A percentile compares a stretch with the other conserved stretches of the same genome.
Evolutionary conservation across 371 early-diverging fungal species (phyloP).

Genomic region (Nosema muscidifuracis): DNA sequence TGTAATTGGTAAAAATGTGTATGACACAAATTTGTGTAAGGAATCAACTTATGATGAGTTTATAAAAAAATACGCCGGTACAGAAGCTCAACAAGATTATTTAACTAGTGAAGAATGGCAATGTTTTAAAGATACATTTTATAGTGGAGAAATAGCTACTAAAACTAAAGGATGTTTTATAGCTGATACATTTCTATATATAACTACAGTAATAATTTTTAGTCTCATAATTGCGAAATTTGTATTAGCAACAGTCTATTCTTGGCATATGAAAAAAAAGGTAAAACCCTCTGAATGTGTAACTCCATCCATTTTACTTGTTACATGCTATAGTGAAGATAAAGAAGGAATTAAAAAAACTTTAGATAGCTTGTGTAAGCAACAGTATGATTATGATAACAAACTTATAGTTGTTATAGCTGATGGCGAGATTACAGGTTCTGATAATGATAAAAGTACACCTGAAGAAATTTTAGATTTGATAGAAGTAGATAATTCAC

Average conservation of each 20-base stretch:
- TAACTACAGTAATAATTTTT: slow-evolving; percentile 61
- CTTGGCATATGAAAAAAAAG: slow-evolving; percentile 65
- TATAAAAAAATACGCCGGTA: slow-evolving; percentile 39
- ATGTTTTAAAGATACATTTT: slow-evolving; percentile 60
- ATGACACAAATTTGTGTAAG: slow-evolving; percentile 42
- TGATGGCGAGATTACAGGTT: slow-evolving; percentile 69
- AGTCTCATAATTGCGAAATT: slow-evolving; percentile 65
- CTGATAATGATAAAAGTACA: slow-evolving; percentile 88
- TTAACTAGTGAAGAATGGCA: slow-evolving; percentile 44
- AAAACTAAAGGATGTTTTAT: slow-evolving; percentile 76
- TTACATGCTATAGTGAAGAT: slow-evolving; percentile 91
- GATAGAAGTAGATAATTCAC: slow-evolving; percentile 73
- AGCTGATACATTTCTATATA: slow-evolving; percentile 64
- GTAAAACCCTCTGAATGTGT: slow-evolving; percentile 63
- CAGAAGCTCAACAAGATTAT: slow-evolving; percentile 30
- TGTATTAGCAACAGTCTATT: slow-evolving; percentile 73
- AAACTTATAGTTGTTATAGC: slow-evolving; percentile 82
- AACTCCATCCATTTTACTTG: slow-evolving; percentile 79
- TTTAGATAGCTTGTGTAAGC: slow-evolving; percentile 80
- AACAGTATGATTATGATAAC: slow-evolving; percentile 82
- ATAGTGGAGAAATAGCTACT: slow-evolving; percentile 71
- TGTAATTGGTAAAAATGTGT: slow-evolving; percentile 60
- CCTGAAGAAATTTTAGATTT: slow-evolving; percentile 88
- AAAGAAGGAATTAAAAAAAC: slow-evolving; percentile 80
- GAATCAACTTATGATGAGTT: slow-evolving; percentile 43